Base-by-base conservation (phyloP, 768 basidiomycete genomes). In the Lactarius akahatsu region DNA sequence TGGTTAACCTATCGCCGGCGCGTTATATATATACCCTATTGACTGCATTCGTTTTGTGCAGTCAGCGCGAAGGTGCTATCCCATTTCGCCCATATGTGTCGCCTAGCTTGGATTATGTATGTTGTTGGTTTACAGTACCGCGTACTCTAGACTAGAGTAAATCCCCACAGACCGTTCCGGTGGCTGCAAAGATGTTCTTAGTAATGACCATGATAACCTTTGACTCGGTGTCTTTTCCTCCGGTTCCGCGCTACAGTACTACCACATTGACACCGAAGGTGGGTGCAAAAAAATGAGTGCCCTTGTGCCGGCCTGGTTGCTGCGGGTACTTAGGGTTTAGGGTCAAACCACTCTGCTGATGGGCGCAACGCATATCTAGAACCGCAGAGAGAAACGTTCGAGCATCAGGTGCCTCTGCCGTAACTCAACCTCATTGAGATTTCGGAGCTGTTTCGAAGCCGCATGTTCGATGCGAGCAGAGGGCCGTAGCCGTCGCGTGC, bases 101-200 rank as follows among this genome's bases (percentile, higher is more conserved):
- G 66, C 47, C 28, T 59, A 62, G 50, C 57, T 67, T 55, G 61
- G 60, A 61, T 62, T 58, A 54, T 63, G 61, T 52, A 59, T 38
- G 57, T 59, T 62, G 41, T 59, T 38, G 45, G 38, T 57, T 56
- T 45, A 36, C n/a, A 36, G 50, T 50, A 28, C 26, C 20, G 43
- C 59, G 50, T 60, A 60, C 34, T 50, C 43, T 50, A 50, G 47
- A 50, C 23, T 30, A 59, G 36, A 40, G 28, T 28, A 57, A 43
- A 30, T 18, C 36, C 2, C 23, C 15, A 30, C 28, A 9, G 32
- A 57, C 23, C 36, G 20, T 36, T 55, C 41, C 15, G 28, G 16
- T 9, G 28, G 13, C 23, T 3, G 59, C 15, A 18, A 59, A 4
- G 58, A 43, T 38, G 40, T 26, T 28, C 26, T 59, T 28, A 16